Percentiles rank a stretch among this genome's conserved stretches.
Conservation (phyloP, 371 early-diverging fungal genomes). For the Chytridium lagenaria region DNA sequence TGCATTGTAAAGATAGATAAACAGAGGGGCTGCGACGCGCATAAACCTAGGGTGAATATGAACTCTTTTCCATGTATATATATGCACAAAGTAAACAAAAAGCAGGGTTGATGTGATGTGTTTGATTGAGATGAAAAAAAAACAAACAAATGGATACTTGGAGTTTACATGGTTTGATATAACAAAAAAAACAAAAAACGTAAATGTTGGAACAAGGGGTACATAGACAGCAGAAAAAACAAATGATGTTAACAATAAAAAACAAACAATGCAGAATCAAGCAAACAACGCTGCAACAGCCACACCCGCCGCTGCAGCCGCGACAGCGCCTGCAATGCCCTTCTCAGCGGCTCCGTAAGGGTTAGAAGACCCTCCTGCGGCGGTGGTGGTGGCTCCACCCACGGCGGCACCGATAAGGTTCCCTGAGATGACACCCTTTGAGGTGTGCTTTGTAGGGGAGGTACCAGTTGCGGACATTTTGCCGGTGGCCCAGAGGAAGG, state of each 20-base stretch:
- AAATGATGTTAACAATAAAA: not conserved
- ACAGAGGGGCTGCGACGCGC: too few species aligned
- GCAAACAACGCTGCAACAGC: not conserved
- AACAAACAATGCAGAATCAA: not conserved
- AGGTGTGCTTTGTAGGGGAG: constrained; percentile 17
- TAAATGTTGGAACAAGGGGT: not conserved
- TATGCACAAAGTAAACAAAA: too few species aligned
- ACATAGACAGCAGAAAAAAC: not conserved
- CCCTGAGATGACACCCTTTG: constrained; percentile 12
- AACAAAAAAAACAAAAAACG: not conserved
- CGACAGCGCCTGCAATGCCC: not conserved
- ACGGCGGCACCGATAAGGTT: constrained; percentile 21
- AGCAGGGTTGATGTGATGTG: not conserved
- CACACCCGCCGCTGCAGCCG: not conserved
- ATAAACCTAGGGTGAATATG: too few species aligned
- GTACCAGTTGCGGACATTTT: not conserved
- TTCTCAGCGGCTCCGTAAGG: not conserved
- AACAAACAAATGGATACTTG: not conserved
- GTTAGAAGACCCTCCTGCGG: not conserved
- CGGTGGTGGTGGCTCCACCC: not conserved
- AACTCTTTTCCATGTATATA: too few species aligned
- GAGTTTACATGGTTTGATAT: too few species aligned
- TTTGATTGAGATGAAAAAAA: not conserved
- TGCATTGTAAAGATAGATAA: too few species aligned
- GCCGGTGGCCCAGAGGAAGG: constrained; percentile 31